A percentile compares a stretch with the other conserved stretches of the same genome.
These are phyloP conservation scores for Domatiomyces catenatus DNA, from an alignment of 2,329 filamentous ascomycete genomes.

Conservation along the genomic window DNA sequence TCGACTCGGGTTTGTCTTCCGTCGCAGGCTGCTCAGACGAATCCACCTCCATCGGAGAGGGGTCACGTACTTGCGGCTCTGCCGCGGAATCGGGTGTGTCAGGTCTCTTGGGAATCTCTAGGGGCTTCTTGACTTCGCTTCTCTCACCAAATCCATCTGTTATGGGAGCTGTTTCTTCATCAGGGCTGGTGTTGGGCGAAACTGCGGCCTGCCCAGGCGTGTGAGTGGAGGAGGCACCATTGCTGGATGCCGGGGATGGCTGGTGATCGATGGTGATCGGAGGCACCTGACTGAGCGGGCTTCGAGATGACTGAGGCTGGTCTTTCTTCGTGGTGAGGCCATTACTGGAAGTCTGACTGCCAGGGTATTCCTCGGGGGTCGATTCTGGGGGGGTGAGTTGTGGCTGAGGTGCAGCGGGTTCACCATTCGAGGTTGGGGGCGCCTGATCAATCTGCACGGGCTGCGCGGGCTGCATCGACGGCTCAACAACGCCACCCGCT, in stretches of 20 bases:
- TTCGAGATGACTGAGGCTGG: not conserved
- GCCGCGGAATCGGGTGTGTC: not conserved
- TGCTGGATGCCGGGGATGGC: slow-evolving; percentile 46
- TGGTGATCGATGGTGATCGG: slow-evolving; percentile 22
- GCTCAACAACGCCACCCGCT: not conserved
- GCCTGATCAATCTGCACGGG: not conserved
- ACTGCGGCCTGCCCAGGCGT: slow-evolving; percentile 54
- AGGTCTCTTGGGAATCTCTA: not conserved
- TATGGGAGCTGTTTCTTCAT: slow-evolving; percentile 36
- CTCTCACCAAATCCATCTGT: slow-evolving; percentile 2
- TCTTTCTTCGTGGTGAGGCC: not conserved
- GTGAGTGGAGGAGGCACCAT: slow-evolving; percentile 52
- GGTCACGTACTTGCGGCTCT: not conserved
- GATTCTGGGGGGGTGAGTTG: not conserved
- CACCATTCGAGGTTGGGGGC: not conserved
- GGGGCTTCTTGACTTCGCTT: not conserved
- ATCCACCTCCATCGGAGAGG: not conserved
- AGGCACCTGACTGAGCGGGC: slow-evolving; percentile 14
- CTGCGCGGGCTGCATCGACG: not conserved
- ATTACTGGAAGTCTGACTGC: not conserved
- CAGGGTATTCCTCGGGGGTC: not conserved
- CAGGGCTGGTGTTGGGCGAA: slow-evolving; percentile 60
- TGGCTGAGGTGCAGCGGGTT: not conserved
- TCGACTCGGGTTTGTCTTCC: not conserved
- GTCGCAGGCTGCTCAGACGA: not conserved